Percentiles rank a stretch among this genome's conserved stretches.
Conservation (phyloP, 176 grass and related monocot genomes). For the Oryza rufipogon region DNA sequence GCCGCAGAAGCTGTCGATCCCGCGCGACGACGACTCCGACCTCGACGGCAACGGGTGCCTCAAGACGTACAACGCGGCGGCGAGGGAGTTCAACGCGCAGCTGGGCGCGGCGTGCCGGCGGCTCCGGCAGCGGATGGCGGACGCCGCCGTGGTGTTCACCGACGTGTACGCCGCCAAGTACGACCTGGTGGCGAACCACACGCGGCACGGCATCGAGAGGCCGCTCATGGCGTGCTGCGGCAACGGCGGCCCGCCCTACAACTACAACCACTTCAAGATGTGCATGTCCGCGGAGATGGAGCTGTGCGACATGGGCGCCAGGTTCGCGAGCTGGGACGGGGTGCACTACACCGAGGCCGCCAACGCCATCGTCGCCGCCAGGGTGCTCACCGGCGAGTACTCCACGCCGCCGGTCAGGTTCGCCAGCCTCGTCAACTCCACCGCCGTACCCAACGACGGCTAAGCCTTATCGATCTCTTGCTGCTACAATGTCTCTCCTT, state of each 20-base stretch:
- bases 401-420: slow-evolving; percentile 65
- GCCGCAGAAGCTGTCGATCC: slow-evolving; percentile 62
- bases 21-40: slow-evolving; percentile 44
- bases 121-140: slow-evolving; percentile 49
- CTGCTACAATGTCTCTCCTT: not conserved
- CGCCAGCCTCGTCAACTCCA: slow-evolving; percentile 56
- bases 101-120: not conserved
- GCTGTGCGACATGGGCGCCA: slow-evolving; percentile 55
- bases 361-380: slow-evolving; percentile 58
- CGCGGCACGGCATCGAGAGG: slow-evolving; percentile 48
- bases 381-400: slow-evolving; percentile 62
- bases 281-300: slow-evolving; percentile 60
- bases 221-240: slow-evolving; percentile 87
- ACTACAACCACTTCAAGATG: slow-evolving; percentile 61
- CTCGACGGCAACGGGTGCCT: slow-evolving; percentile 68
- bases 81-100: slow-evolving; percentile 52
- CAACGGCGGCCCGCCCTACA: slow-evolving; percentile 84
- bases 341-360: slow-evolving; percentile 70
- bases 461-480: too few species aligned
- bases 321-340: slow-evolving; percentile 82
- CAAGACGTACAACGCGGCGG: slow-evolving; percentile 43
- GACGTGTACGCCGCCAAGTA: slow-evolving; percentile 63
- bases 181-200: slow-evolving; percentile 60
- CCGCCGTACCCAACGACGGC: slow-evolving; percentile 42
- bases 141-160: slow-evolving; percentile 56